Evolutionary conservation across 2,329 filamentous ascomycete species (phyloP).

Genomic region (Ceratocystis cubensis): DNA sequence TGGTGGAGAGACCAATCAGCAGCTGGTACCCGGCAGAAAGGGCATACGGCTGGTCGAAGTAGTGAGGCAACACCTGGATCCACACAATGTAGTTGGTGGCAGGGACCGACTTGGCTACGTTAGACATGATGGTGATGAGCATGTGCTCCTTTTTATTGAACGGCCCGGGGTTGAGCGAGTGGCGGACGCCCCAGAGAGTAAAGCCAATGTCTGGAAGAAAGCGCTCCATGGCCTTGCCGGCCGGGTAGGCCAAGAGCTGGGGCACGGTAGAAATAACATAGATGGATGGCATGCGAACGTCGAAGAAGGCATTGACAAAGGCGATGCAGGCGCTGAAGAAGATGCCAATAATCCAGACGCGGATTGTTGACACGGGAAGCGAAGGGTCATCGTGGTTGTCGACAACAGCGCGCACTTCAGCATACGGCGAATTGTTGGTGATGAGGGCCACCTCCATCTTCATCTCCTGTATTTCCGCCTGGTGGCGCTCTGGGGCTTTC

Average conservation of each 20-base stretch:
- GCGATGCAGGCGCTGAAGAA: slow-evolving; percentile 35
- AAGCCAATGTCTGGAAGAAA: slow-evolving; percentile 36
- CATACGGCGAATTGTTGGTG: slow-evolving; percentile 42
- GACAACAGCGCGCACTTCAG: slow-evolving; percentile 42
- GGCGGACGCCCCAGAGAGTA: slow-evolving; percentile 27
- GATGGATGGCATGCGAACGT: slow-evolving; percentile 40
- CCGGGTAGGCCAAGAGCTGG: slow-evolving; percentile 40
- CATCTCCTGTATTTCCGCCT: slow-evolving; percentile 37
- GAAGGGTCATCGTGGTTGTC: slow-evolving; percentile 41
- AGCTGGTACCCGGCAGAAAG: slow-evolving; percentile 39
- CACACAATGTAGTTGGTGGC: slow-evolving; percentile 41
- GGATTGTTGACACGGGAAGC: slow-evolving; percentile 39
- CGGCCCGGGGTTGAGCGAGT: slow-evolving; percentile 36
- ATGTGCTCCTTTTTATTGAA: slow-evolving; percentile 47
- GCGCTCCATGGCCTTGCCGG: slow-evolving; percentile 36
- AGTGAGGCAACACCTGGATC: slow-evolving; percentile 37
- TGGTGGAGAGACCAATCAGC: slow-evolving; percentile 37
- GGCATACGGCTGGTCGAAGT: slow-evolving; percentile 40
- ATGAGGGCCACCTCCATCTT: slow-evolving; percentile 41
- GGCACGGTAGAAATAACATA: slow-evolving; percentile 40
- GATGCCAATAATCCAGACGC: slow-evolving; percentile 39
- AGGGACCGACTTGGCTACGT: slow-evolving; percentile 35
- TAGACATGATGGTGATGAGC: slow-evolving; percentile 45
- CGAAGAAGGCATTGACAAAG: slow-evolving; percentile 44
- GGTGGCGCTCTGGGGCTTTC: slow-evolving; percentile 31